These are phyloP conservation scores for Globisporangium iwayamae DNA, from an alignment of 352 stramenopile genomes.

Conservation along the genomic window DNA sequence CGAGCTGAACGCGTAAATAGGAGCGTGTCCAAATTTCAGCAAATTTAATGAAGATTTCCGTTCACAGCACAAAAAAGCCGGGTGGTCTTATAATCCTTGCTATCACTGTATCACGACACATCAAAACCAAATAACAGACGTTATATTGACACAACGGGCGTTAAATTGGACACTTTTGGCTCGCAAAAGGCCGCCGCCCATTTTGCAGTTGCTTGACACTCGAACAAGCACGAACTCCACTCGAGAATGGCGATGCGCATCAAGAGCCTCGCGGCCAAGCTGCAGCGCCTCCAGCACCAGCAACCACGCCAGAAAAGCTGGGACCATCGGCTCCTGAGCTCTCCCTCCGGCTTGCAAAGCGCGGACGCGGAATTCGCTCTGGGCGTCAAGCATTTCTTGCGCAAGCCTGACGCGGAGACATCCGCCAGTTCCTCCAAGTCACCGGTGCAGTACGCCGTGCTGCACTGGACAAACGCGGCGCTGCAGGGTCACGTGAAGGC, in stretches of 20 bases:
- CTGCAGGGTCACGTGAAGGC: constrained; percentile 68
- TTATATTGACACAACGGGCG: background rate
- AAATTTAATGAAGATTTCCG: too few species aligned
- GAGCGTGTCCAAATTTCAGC: background rate
- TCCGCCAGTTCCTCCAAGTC: constrained; percentile 24
- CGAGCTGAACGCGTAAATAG: background rate
- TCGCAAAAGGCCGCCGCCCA: background rate
- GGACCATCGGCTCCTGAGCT: background rate
- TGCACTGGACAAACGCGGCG: constrained; percentile 79
- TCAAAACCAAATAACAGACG: background rate
- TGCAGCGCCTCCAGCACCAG: constrained; percentile 1
- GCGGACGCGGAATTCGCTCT: constrained; percentile 55
- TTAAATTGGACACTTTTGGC: background rate
- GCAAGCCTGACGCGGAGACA: constrained; percentile 25
- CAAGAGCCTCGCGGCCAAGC: constrained; percentile 1
- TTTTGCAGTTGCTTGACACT: background rate
- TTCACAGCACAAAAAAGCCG: too few species aligned
- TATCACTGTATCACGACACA: background rate
- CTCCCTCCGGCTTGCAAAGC: background rate
- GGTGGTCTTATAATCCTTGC: too few species aligned
- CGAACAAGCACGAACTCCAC: background rate
- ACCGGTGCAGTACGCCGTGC: constrained; percentile 46
- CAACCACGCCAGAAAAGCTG: background rate
- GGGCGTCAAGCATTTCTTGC: constrained; percentile 56
- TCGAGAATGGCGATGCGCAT: constrained; percentile 2